Evolutionary conservation across 495 filamentous ascomycete species (phyloP).

Genomic region (Penicillium flavigenum): DNA sequence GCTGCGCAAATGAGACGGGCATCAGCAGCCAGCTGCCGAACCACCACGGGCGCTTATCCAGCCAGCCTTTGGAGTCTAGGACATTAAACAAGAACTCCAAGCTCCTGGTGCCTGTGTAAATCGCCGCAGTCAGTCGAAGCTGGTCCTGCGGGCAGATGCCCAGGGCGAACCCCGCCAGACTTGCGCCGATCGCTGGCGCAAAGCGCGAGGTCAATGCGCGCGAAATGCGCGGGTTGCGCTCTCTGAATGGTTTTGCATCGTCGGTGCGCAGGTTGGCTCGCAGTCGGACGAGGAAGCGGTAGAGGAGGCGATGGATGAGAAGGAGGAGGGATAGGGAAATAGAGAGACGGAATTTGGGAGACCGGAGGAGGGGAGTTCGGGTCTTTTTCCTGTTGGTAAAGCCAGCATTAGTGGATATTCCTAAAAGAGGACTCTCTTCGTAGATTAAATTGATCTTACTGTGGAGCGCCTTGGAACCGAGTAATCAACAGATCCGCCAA

Average conservation of each 20-base stretch:
- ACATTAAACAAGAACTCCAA: constrained; percentile 86
- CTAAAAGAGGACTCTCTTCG: background rate
- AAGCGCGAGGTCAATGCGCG: constrained; percentile 73
- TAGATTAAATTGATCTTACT: constrained; percentile 24
- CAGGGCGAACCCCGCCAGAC: constrained; percentile 77
- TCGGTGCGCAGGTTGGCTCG: constrained; percentile 74
- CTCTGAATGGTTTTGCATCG: constrained; percentile 71
- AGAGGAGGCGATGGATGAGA: constrained; percentile 81
- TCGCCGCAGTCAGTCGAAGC: constrained; percentile 72
- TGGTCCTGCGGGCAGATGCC: constrained; percentile 76
- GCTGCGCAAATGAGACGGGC: constrained; percentile 85
- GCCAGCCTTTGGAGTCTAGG: constrained; percentile 74
- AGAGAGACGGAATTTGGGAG: constrained; percentile 72
- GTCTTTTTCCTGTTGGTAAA: constrained; percentile 33
- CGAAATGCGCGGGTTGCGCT: constrained; percentile 75
- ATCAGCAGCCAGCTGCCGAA: constrained; percentile 96
- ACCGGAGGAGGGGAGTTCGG: constrained; percentile 59
- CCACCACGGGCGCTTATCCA: constrained; percentile 79
- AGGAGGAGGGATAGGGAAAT: constrained; percentile 80
- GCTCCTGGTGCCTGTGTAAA: constrained; percentile 74
- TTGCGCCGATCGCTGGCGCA: constrained; percentile 85
- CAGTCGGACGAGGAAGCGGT: constrained; percentile 83
- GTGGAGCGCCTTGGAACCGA: constrained; percentile 41
- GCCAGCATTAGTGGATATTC: background rate
- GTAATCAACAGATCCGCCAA: constrained; percentile 58